Evolutionary conservation across 2,329 filamentous ascomycete species (phyloP), one percentile per base, ranked within the genome.

Genomic region (Exophiala viscosa): DNA sequence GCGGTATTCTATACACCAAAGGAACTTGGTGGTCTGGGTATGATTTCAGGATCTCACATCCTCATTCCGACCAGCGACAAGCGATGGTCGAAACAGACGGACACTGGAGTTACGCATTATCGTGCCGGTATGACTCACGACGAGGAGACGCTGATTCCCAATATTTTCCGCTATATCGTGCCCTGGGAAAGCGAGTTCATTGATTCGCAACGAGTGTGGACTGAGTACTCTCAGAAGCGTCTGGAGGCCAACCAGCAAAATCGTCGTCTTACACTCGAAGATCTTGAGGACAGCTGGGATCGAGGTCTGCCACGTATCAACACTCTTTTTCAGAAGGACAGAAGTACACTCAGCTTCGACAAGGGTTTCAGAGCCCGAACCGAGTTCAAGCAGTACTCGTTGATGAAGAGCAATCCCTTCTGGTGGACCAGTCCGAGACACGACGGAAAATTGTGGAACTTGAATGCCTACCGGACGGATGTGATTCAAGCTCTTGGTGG

Each of bases 111-210:
- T 46, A 97, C 92, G 5, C 93, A 99, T 70, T 99, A 95, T 76
- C 86, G 93, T 55, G 88, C 91, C 55, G 93, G 93, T 73, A 99
- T 99, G 93, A 93, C 90, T 15, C 91, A 97, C 65, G 91, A 97
- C 58, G 92, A 97, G 68, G 93, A 99, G 72, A 97, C 93, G 0
- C 75, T 99, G 48, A 99, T 99, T 54, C 93, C 93, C 8, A 97
- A 99, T 69, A 99, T 99, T 64, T 97, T 97, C 84, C 85, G 93
- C 55, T 99, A 99, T 73, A 97, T 99, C 68, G 96, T 97, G 60
- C 92, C 93, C 0, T 99, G 93, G 93, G 93, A 99, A 69, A 89
- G 92, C 1, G 93, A 99, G 69, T 99, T 99, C 71, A 95, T 97
- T 62, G 95, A 99, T 69, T 99, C 93, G 3, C 95, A 99, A 69